phyloP scores from a whole-genome alignment of 148 eudicot species.

The Euryodendron excelsum region DNA sequence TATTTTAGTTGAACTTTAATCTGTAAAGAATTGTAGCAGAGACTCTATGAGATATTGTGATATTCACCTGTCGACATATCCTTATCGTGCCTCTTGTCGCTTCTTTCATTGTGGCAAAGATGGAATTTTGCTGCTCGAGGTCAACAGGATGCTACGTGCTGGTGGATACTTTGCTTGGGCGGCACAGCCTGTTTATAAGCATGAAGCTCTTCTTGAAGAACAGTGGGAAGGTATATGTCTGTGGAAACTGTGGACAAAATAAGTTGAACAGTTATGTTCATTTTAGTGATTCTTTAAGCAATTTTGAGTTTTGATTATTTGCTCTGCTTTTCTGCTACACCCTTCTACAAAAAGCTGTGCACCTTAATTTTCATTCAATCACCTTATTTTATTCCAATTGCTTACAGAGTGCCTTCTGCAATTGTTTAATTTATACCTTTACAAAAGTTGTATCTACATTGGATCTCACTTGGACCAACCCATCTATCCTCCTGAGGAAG shows the following conservation, averaged over 20 bases:
- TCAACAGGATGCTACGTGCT: slow-evolving; percentile 86
- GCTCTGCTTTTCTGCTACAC: slow-evolving; percentile 3
- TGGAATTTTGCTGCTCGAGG: slow-evolving; percentile 93
- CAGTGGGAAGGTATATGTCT: slow-evolving; percentile 81
- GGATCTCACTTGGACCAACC: no score
- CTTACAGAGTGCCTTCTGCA: neutral
- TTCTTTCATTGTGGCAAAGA: slow-evolving; percentile 42
- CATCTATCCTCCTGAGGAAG: no score
- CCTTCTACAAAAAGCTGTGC: neutral
- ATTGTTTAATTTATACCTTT: slow-evolving; percentile 6
- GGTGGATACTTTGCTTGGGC: slow-evolving; percentile 99
- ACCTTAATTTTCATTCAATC: neutral
- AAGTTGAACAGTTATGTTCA: neutral
- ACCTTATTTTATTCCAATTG: neutral
- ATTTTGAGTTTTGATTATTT: neutral
- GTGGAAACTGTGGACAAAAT: neutral
- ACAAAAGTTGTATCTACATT: no score
- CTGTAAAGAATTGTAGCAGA: neutral
- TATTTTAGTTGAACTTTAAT: slow-evolving; percentile 2
- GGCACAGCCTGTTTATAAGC: slow-evolving; percentile 98
- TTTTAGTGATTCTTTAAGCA: neutral
- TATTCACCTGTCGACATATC: neutral
- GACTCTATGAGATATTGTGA: neutral
- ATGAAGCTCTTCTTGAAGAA: slow-evolving; percentile 75
- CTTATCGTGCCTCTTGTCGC: slow-evolving; percentile 19